Evolutionary conservation across 176 grass and related monocot genomes (phyloP).

Genomic region (Guadua angustifolia): DNA sequence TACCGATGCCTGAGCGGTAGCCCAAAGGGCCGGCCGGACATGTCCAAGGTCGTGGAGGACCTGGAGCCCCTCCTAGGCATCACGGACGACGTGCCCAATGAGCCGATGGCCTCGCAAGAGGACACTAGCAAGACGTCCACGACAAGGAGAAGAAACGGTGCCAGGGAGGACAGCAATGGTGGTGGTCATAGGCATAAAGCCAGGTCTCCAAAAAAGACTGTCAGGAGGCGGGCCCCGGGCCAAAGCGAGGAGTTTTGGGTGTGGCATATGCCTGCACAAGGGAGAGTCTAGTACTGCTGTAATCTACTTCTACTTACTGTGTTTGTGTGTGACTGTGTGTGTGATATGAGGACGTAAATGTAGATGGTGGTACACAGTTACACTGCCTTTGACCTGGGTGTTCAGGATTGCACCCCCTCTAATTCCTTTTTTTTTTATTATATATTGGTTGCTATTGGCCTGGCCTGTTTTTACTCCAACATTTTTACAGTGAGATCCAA

Average conservation of each 20-base stretch:
- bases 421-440: slow-evolving; percentile 42
- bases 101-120: background rate
- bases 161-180: background rate
- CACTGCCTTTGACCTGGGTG: background rate
- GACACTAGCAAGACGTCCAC: background rate
- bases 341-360: slow-evolving; percentile 3
- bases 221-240: background rate
- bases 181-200: background rate
- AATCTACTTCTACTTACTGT: background rate
- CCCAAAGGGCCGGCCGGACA: slow-evolving; percentile 71
- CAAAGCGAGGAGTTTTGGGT: slow-evolving; percentile 55
- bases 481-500: background rate
- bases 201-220: slow-evolving; percentile 28
- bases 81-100: slow-evolving; percentile 34
- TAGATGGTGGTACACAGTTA: background rate
- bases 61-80: slow-evolving; percentile 64
- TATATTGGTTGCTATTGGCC: background rate
- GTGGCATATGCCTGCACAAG: slow-evolving; percentile 32
- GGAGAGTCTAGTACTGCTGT: slow-evolving; percentile 8
- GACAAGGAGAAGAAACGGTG: background rate
- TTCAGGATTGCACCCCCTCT: background rate
- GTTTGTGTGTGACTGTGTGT: background rate
- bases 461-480: background rate
- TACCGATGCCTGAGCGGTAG: slow-evolving; percentile 68
- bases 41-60: slow-evolving; percentile 64